phyloP scores from a whole-genome alignment of 371 early-diverging fungal species.

The Rhizomucor pusillus region DNA sequence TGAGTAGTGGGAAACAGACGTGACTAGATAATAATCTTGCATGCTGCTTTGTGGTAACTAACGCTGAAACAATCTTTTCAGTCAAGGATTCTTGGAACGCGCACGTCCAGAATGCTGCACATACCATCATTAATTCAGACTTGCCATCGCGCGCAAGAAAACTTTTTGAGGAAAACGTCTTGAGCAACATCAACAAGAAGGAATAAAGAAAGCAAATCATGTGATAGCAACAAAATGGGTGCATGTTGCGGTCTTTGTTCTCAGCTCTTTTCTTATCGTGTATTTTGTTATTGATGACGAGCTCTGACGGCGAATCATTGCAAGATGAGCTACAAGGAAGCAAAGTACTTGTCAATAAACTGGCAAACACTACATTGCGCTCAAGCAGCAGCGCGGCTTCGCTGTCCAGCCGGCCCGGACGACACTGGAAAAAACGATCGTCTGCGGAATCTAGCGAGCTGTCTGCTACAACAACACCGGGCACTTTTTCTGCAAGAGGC shows the following conservation, averaged over 20 bases:
- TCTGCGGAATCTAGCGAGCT: background rate
- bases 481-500: constrained; percentile 7
- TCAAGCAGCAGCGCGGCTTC: background rate
- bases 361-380: background rate
- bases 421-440: constrained; percentile 4
- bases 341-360: constrained; percentile 6
- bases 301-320: background rate
- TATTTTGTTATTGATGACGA: background rate
- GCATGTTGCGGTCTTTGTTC: too few species aligned
- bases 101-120: constrained; percentile 29
- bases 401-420: too few species aligned
- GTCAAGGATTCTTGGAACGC: constrained; percentile 44
- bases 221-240: too few species aligned
- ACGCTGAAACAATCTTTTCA: constrained; percentile 7
- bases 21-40: background rate
- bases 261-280: background rate
- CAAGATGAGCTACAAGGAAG: constrained; percentile 2
- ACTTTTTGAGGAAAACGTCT: constrained; percentile 28
- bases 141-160: constrained; percentile 17
- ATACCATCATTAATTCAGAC: constrained; percentile 30
- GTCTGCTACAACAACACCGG: constrained; percentile 1
- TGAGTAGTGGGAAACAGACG: background rate
- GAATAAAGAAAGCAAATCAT: background rate
- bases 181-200: constrained; percentile 9
- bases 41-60: background rate